Percentiles rank a stretch among this genome's conserved stretches.
phyloP scores from a whole-genome alignment of 2,329 filamentous ascomycete species.

The Aspergillus aculeatus region DNA sequence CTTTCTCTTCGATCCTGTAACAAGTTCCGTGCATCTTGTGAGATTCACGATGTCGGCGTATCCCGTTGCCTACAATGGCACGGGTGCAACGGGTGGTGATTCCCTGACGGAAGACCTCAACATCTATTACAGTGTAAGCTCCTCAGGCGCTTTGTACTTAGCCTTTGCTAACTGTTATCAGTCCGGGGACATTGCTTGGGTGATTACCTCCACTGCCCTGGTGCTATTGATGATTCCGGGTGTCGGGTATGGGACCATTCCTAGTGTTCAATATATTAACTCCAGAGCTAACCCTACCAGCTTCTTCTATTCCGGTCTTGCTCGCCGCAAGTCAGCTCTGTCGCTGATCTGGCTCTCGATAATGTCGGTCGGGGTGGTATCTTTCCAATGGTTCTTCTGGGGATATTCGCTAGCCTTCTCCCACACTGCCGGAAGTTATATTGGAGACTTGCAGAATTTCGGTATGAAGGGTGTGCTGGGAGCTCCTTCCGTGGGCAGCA shows the following conservation, averaged over 20 bases:
- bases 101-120: conserved; percentile 71
- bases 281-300: conserved; percentile 40
- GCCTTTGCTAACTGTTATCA: conserved; percentile 38
- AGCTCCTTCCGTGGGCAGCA: conserved; percentile 70
- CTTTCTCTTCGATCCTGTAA: not conserved
- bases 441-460: conserved; percentile 77
- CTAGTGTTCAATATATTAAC: not conserved
- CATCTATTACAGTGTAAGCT: conserved; percentile 66
- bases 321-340: conserved; percentile 82
- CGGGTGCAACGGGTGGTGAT: conserved; percentile 63
- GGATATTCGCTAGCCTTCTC: conserved; percentile 83
- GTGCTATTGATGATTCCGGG: conserved; percentile 92
- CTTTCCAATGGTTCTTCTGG: conserved; percentile 97
- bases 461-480: conserved; percentile 75
- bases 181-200: conserved; percentile 80
- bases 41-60: conserved; percentile 33
- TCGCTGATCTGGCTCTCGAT: conserved; percentile 83
- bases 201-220: conserved; percentile 72
- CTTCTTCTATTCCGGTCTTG: conserved; percentile 91
- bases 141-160: not conserved
- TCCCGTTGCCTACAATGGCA: conserved; percentile 63
- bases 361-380: conserved; percentile 74
- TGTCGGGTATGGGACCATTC: conserved; percentile 59
- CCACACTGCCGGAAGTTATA: conserved; percentile 70
- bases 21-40: conserved; percentile 1